Evolutionary conservation across 2,329 filamentous ascomycete species (phyloP).

Genomic region (Sporothrix mexicana): DNA sequence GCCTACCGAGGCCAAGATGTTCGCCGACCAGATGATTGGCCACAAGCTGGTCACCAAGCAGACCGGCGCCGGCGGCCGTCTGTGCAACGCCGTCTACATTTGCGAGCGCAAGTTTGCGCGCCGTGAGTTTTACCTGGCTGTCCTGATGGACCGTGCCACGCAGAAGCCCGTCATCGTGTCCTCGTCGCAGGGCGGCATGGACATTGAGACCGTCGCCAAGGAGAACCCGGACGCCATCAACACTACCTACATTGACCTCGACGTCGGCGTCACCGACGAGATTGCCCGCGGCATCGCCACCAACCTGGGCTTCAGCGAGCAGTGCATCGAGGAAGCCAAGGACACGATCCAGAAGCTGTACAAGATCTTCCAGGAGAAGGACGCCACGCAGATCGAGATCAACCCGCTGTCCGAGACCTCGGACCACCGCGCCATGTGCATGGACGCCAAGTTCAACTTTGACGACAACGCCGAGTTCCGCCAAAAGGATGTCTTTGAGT

Average conservation of each 20-base stretch:
- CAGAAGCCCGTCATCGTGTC: constrained; percentile 96
- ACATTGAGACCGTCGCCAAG: constrained; percentile 98
- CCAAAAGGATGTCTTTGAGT: constrained; percentile 93
- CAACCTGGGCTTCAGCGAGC: constrained; percentile 95
- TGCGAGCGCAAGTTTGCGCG: constrained; percentile 99
- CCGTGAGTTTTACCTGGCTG: constrained; percentile 97
- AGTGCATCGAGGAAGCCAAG: constrained; percentile 95
- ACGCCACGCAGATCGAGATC: constrained; percentile 99
- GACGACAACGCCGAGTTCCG: constrained; percentile 99
- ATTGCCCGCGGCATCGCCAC: constrained; percentile 88
- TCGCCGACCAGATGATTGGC: constrained; percentile 98
- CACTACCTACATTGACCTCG: constrained; percentile 92
- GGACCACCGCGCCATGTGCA: constrained; percentile 96
- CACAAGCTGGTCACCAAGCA: constrained; percentile 99
- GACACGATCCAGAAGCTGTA: constrained; percentile 98
- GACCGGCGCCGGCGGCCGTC: constrained; percentile 88
- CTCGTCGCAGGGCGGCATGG: constrained; percentile 98
- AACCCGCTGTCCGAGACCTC: constrained; percentile 98
- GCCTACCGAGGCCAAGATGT: constrained; percentile 94
- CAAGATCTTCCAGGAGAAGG: constrained; percentile 97
- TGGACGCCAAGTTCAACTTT: constrained; percentile 99
- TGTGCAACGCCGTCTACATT: constrained; percentile 98
- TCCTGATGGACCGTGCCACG: constrained; percentile 94
- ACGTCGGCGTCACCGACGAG: constrained; percentile 92
- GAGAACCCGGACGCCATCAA: constrained; percentile 95